Evolutionary conservation across 139 green algal species (phyloP).

Genomic region (Ettlia oleoabundans): DNA sequence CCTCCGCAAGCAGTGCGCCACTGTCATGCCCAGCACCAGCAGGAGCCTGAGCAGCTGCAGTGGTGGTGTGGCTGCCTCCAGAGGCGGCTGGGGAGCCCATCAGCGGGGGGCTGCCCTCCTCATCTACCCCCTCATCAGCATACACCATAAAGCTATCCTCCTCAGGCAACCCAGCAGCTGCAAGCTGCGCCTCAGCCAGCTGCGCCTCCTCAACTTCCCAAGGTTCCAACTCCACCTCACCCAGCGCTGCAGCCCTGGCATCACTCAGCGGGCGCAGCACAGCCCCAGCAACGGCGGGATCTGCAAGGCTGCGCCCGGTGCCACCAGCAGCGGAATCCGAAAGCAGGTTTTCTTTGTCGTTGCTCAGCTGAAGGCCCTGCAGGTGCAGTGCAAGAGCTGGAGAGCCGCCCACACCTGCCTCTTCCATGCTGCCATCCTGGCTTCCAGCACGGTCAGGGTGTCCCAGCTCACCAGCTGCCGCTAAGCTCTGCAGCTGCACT

Average conservation of each 20-base stretch:
- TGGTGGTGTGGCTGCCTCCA: not conserved
- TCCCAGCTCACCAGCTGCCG: too few species aligned
- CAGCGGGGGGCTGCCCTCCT: not conserved
- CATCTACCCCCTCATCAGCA: not conserved
- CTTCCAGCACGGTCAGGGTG: too few species aligned
- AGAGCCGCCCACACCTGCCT: not conserved
- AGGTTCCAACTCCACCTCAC: not conserved
- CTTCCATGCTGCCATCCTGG: too few species aligned
- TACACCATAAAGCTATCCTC: constrained; percentile 25
- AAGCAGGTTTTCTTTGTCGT: constrained; percentile 26
- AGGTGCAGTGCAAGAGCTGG: not conserved
- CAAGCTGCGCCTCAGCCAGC: constrained; percentile 31
- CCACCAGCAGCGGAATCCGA: not conserved
- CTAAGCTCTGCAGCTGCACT: not conserved
- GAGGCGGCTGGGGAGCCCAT: not conserved
- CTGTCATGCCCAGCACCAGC: too few species aligned
- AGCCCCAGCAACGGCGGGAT: not conserved
- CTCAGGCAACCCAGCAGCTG: not conserved
- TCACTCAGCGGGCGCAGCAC: constrained; percentile 22
- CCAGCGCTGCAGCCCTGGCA: not conserved
- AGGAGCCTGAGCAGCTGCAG: not conserved
- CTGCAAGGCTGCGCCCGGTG: not conserved
- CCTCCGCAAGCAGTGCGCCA: not conserved
- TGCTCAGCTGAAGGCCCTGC: constrained; percentile 11
- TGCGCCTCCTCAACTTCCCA: constrained; percentile 25